Evolutionary conservation across 345 rosid species (phyloP).

Genomic region (Bretschneidera sinensis): DNA sequence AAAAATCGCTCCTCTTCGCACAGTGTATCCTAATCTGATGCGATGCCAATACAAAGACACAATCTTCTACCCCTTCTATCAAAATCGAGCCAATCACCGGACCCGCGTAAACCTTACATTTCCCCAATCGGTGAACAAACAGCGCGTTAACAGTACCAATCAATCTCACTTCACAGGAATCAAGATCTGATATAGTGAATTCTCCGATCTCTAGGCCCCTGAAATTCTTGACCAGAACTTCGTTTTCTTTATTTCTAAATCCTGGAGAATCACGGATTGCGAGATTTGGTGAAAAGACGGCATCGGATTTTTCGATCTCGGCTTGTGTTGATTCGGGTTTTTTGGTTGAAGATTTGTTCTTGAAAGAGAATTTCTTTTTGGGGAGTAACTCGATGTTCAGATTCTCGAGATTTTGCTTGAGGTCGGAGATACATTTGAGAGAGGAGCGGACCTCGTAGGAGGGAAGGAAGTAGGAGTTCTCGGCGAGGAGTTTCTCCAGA

Average conservation of each 20-base stretch:
- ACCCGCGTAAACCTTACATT: slow-evolving; percentile 54
- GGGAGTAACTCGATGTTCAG: slow-evolving; percentile 45
- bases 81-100: slow-evolving; percentile 77
- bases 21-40: slow-evolving; percentile 85
- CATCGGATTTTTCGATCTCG: slow-evolving; percentile 16
- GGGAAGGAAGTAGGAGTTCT: slow-evolving; percentile 69
- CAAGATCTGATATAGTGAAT: slow-evolving; percentile 60
- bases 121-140: slow-evolving; percentile 53
- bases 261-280: slow-evolving; percentile 59
- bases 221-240: slow-evolving; percentile 42
- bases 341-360: slow-evolving; percentile 40
- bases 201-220: slow-evolving; percentile 56
- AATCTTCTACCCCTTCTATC: slow-evolving; percentile 68
- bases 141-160: slow-evolving; percentile 47
- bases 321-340: slow-evolving; percentile 22
- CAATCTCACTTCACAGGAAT: slow-evolving; percentile 61
- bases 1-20: slow-evolving; percentile 59
- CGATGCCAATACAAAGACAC: slow-evolving; percentile 62
- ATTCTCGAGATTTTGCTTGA: slow-evolving; percentile 56
- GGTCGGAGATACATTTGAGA: slow-evolving; percentile 58
- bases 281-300: slow-evolving; percentile 13
- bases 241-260: slow-evolving; percentile 42
- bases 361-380: slow-evolving; percentile 74
- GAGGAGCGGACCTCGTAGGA: slow-evolving; percentile 76
- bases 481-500: slow-evolving; percentile 71